Evolutionary conservation across 2,329 filamentous ascomycete genomes (phyloP).

Genomic region (Fusarium luffae): DNA sequence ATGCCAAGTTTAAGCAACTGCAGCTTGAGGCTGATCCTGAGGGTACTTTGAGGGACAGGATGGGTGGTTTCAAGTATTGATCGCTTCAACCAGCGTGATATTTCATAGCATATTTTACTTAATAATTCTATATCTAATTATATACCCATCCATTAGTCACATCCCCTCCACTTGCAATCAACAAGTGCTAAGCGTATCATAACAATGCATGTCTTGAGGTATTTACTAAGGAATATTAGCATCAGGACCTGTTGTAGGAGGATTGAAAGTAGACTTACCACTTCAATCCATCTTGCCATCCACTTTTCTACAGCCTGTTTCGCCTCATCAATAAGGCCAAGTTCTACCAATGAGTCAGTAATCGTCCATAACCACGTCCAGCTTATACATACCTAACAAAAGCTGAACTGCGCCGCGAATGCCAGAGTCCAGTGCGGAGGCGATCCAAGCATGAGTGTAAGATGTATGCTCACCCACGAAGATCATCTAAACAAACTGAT

Average conservation of each 20-base stretch:
- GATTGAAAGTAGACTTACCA: too few species aligned
- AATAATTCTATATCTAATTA: neutral
- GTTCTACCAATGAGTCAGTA: too few species aligned
- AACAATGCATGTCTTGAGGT: too few species aligned
- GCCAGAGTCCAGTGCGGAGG: slow-evolving; percentile 11
- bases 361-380: too few species aligned
- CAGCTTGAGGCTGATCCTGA: slow-evolving; percentile 14
- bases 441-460: slow-evolving; percentile 18
- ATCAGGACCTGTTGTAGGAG: too few species aligned
- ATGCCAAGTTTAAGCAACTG: slow-evolving; percentile 7
- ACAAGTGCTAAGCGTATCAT: too few species aligned
- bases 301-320: slow-evolving; percentile 12
- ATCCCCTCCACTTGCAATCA: too few species aligned
- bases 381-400: neutral
- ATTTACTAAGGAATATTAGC: neutral
- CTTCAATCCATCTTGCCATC: slow-evolving; percentile 28
- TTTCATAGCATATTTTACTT: fast-evolving
- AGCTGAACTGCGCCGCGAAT: slow-evolving; percentile 8
- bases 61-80: slow-evolving; percentile 17
- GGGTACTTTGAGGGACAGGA: slow-evolving; percentile 3
- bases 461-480: slow-evolving; percentile 21
- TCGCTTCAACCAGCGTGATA: too few species aligned
- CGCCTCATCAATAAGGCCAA: slow-evolving; percentile 13
- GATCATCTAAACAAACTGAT: too few species aligned
- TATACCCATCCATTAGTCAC: too few species aligned